phyloP scores from a whole-genome alignment of 371 early-diverging fungal genomes.

The Syncephalastrum racemosum region DNA sequence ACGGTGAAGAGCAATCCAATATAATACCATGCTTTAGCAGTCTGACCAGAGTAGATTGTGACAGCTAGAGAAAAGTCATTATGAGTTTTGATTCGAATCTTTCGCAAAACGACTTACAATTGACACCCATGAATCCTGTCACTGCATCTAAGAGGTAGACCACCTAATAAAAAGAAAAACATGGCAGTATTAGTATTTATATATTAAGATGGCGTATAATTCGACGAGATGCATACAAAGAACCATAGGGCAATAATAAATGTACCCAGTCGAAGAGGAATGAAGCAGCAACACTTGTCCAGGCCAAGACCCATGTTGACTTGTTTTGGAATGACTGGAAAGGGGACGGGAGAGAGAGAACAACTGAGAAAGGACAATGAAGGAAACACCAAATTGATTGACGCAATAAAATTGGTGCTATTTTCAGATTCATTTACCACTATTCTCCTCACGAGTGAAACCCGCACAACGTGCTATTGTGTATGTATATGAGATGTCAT shows the following conservation, averaged over 20 bases:
- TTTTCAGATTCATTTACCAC: too few relatives aligned
- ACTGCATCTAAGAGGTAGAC: conserved; percentile 41
- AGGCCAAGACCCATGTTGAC: conserved; percentile 40
- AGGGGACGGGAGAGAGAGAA: too few relatives aligned
- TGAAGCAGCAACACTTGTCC: conserved; percentile 51
- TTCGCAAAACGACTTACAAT: conserved; percentile 24
- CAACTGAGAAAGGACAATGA: too few relatives aligned
- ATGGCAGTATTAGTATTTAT: background rate
- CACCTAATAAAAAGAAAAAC: conserved; percentile 26
- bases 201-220: background rate
- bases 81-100: background rate
- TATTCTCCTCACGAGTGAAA: too few relatives aligned
- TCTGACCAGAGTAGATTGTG: conserved; percentile 45
- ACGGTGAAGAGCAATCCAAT: conserved; percentile 42
- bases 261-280: conserved; percentile 45
- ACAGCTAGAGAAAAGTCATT: conserved; percentile 26
- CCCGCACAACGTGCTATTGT: too few relatives aligned
- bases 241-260: conserved; percentile 50
- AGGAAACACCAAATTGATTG: too few relatives aligned
- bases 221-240: conserved; percentile 29
- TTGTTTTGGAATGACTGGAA: too few relatives aligned
- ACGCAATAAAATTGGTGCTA: too few relatives aligned
- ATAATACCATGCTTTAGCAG: conserved; percentile 45
- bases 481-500: too few relatives aligned
- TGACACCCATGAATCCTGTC: conserved; percentile 49